Conservation (phyloP, 1,139 yeast species). For the Candida dubliniensis region DNA sequence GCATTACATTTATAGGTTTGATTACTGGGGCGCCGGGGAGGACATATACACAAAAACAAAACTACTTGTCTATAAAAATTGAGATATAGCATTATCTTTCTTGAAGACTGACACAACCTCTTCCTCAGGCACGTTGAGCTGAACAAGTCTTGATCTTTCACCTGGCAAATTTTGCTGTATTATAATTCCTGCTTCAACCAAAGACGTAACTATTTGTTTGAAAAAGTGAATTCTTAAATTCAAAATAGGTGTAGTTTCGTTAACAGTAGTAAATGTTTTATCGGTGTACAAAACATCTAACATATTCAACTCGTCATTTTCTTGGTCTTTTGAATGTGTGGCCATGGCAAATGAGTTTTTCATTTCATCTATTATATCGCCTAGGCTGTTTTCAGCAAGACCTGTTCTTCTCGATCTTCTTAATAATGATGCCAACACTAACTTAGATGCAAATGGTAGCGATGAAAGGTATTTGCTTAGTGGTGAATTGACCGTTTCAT, state of each 20-base stretch:
- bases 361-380: slow-evolving; percentile 79
- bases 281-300: slow-evolving; percentile 13
- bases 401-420: slow-evolving; percentile 69
- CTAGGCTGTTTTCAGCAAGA: slow-evolving; percentile 66
- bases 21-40: not conserved
- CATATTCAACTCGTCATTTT: slow-evolving; percentile 1
- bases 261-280: slow-evolving; percentile 4
- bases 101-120: slow-evolving; percentile 63
- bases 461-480: slow-evolving; percentile 56
- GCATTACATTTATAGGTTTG: slow-evolving; percentile 5
- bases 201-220: slow-evolving; percentile 56
- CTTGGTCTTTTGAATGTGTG: slow-evolving; percentile 6
- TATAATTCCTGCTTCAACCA: slow-evolving; percentile 77
- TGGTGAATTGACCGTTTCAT: slow-evolving; percentile 79
- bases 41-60: not conserved
- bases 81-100: slow-evolving; percentile 43
- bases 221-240: slow-evolving; percentile 47
- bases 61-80: slow-evolving; percentile 4
- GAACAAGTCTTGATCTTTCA: slow-evolving; percentile 63
- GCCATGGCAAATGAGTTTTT: slow-evolving; percentile 32
- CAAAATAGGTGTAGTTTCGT: not conserved
- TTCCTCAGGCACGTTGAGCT: slow-evolving; percentile 68
- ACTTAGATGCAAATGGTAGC: slow-evolving; percentile 68
- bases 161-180: slow-evolving; percentile 65
- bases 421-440: slow-evolving; percentile 67